Percentiles rank a stretch among this genome's conserved stretches.
Conservation (phyloP, 2,329 filamentous ascomycete genomes). For the Phaeosphaeriaceae sp. region DNA sequence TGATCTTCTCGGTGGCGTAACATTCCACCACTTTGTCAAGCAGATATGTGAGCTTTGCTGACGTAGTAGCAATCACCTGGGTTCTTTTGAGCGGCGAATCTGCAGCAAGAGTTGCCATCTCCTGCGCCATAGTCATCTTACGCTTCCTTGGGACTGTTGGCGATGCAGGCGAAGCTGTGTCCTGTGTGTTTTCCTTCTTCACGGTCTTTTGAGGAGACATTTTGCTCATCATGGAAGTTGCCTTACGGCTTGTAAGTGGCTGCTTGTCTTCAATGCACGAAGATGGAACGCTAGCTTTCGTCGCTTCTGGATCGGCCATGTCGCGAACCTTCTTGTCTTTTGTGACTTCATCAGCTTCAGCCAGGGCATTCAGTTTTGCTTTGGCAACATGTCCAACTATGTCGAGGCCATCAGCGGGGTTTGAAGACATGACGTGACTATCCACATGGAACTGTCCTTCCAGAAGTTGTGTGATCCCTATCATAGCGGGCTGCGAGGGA, state of each 20-base stretch:
- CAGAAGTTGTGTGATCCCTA: constrained; percentile 65
- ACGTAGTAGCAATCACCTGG: constrained; percentile 78
- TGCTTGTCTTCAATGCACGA: constrained; percentile 49
- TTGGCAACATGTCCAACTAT: constrained; percentile 38
- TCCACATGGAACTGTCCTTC: constrained; percentile 65
- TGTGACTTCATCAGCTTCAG: constrained; percentile 27
- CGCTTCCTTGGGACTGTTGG: constrained; percentile 36
- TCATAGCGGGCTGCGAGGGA: constrained; percentile 58
- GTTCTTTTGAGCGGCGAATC: constrained; percentile 66
- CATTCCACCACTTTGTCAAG: constrained; percentile 75
- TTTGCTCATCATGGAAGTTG: constrained; percentile 29
- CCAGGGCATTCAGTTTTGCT: constrained; percentile 31
- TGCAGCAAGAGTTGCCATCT: constrained; percentile 39
- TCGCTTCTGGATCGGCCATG: constrained; percentile 17
- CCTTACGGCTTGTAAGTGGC: constrained; percentile 39
- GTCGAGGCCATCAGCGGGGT: constrained; percentile 36
- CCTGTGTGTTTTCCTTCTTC: constrained; percentile 6
- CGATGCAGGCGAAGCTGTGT: constrained; percentile 13
- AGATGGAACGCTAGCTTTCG: constrained; percentile 51
- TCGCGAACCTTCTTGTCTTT: constrained; percentile 15
- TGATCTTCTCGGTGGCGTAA: constrained; percentile 79
- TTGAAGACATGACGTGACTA: constrained; percentile 30
- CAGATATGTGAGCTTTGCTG: constrained; percentile 87
- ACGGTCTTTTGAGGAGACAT: constrained; percentile 26
- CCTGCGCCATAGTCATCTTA: constrained; percentile 41